Conservation (phyloP, 129 eudicot species). For the Glebionis coronaria region DNA sequence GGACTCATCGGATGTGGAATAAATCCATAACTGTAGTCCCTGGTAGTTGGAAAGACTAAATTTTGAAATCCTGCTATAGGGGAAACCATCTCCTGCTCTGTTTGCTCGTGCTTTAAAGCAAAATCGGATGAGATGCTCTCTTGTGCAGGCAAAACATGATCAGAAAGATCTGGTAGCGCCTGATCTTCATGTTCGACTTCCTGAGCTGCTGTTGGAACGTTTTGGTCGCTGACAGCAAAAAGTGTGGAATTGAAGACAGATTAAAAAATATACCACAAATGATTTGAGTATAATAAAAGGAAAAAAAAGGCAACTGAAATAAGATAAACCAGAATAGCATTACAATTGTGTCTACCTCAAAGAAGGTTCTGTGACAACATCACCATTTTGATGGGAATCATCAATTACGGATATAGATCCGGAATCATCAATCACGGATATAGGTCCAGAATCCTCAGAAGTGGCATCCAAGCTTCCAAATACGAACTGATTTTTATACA, state of each 20-base stretch:
- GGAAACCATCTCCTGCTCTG: conserved; percentile 37
- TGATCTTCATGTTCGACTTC: conserved; percentile 36
- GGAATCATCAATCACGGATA: conserved; percentile 20
- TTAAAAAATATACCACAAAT: neutral
- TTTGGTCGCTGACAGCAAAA: conserved; percentile 39
- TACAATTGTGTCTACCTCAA: conserved; percentile 27
- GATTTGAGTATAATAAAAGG: neutral
- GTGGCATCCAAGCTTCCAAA: conserved; percentile 67
- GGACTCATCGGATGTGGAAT: conserved; percentile 47
- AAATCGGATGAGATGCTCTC: conserved; percentile 33
- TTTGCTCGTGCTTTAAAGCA: conserved; percentile 36
- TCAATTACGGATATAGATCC: conserved; percentile 26
- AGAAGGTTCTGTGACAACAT: conserved; percentile 31
- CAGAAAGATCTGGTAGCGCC: conserved; percentile 25
- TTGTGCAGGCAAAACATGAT: conserved; percentile 18
- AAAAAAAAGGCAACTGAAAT: neutral
- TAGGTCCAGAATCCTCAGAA: conserved; percentile 26
- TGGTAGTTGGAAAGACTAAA: conserved; percentile 37
- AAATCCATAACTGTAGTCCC: conserved; percentile 45
- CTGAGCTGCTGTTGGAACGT: conserved; percentile 27
- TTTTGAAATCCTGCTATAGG: conserved; percentile 37
- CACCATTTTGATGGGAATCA: conserved; percentile 23
- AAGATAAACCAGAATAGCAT: conserved; percentile 7
- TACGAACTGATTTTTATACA: conserved; percentile 40
- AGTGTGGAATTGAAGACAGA: neutral